phyloP scores from a whole-genome alignment of 768 basidiomycete species.

The Phaffia australis region DNA sequence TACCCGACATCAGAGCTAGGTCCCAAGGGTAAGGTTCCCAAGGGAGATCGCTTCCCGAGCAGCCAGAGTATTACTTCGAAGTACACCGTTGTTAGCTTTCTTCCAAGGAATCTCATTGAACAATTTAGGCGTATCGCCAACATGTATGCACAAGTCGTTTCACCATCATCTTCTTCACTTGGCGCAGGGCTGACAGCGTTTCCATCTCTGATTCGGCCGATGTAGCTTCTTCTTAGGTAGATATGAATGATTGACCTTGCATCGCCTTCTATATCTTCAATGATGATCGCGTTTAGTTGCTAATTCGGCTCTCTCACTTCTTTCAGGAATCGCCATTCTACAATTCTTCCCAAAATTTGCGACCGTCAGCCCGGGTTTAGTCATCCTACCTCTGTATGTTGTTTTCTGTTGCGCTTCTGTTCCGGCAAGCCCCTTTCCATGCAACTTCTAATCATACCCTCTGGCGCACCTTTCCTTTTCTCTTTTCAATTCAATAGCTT shows the following conservation, averaged over 20 bases:
- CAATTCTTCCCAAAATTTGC: not conserved
- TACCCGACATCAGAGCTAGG: too few relatives aligned
- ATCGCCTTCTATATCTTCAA: conserved; percentile 37
- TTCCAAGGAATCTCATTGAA: conserved; percentile 82
- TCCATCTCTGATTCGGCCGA: conserved; percentile 1
- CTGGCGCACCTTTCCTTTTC: conserved; percentile 77
- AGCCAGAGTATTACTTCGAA: conserved; percentile 76
- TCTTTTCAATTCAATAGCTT: conserved; percentile 24
- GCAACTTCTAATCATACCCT: conserved; percentile 64
- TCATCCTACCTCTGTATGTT: not conserved
- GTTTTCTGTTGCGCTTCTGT: conserved; percentile 73
- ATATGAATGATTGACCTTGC: too few relatives aligned
- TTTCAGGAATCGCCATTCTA: conserved; percentile 41
- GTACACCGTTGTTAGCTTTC: conserved; percentile 78
- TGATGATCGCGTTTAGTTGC: conserved; percentile 86
- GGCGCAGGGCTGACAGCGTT: conserved; percentile 21
- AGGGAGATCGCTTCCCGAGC: conserved; percentile 50
- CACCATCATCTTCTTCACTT: conserved; percentile 7
- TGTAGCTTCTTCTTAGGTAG: not conserved
- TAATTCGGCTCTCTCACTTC: conserved; percentile 64
- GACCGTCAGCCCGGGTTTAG: not conserved
- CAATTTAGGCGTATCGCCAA: conserved; percentile 60
- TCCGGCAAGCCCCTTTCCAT: conserved; percentile 51
- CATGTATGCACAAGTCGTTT: conserved; percentile 39
- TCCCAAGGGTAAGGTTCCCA: conserved; percentile 47